phyloP scores from a whole-genome alignment of 441 rosid genomes.

The Erodium trifolium region DNA sequence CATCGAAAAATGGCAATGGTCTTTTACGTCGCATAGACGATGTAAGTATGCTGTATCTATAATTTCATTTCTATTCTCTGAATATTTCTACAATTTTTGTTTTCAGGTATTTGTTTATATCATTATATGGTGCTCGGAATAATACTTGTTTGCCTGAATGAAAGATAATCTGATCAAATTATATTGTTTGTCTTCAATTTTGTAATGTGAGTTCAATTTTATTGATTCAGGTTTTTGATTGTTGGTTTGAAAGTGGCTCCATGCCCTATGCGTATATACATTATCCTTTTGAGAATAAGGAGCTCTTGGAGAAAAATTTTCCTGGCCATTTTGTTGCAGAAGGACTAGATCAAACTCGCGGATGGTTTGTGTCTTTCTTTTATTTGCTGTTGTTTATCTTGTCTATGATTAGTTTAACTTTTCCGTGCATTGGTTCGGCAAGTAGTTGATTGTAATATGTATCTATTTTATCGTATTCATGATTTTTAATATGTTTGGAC shows the following conservation, averaged over 20 bases:
- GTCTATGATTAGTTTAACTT: not conserved
- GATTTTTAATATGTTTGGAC: not conserved
- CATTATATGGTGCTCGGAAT: too few relatives aligned
- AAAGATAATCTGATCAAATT: not conserved
- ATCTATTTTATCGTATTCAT: too few relatives aligned
- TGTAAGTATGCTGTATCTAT: slow-evolving; percentile 32
- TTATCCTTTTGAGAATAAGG: slow-evolving; percentile 92
- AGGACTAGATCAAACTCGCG: slow-evolving; percentile 99
- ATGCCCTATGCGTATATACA: slow-evolving; percentile 99
- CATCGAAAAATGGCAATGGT: slow-evolving; percentile 55
- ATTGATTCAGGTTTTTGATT: slow-evolving; percentile 79
- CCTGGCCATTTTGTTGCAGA: slow-evolving; percentile 99
- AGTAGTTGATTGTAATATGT: not conserved
- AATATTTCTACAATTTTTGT: not conserved
- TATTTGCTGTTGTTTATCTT: slow-evolving; percentile 10
- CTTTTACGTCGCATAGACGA: slow-evolving; percentile 84
- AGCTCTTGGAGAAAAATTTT: slow-evolving; percentile 79
- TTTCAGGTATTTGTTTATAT: not conserved
- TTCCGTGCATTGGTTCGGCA: not conserved
- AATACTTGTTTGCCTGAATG: not conserved
- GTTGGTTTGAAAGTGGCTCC: slow-evolving; percentile 99
- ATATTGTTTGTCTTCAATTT: not conserved
- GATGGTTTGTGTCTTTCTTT: slow-evolving; percentile 59
- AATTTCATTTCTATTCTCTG: slow-evolving; percentile 3
- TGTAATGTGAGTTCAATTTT: slow-evolving; percentile 9